Conservation (phyloP, 352 stramenopile species). For the Globisporangium nodosum region DNA sequence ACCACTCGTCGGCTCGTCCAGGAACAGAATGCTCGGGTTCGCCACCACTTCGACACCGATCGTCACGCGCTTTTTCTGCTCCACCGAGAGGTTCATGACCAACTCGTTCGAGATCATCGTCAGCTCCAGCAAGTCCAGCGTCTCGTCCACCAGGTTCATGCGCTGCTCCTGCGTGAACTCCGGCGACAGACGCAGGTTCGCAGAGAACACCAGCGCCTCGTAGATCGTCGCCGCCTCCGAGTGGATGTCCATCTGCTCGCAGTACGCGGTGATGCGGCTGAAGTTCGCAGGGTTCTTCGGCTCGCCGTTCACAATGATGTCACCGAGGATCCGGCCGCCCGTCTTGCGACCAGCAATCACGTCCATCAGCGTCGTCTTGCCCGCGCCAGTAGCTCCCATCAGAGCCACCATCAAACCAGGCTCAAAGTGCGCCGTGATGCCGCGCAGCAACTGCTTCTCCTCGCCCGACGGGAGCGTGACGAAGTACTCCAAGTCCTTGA, state of each 20-base stretch:
- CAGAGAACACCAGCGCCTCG: conserved; percentile 88
- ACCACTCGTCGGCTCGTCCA: conserved; percentile 91
- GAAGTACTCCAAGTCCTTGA: conserved; percentile 36
- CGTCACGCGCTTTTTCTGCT: conserved; percentile 92
- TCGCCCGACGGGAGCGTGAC: conserved; percentile 30
- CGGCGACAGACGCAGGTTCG: conserved; percentile 70
- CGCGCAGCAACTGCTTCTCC: conserved; percentile 30
- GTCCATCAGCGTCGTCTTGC: conserved; percentile 54
- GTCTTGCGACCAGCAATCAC: conserved; percentile 44
- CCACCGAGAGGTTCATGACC: conserved; percentile 57
- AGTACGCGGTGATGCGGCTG: conserved; percentile 54
- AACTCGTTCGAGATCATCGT: conserved; percentile 34
- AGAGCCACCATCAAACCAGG: conserved; percentile 50
- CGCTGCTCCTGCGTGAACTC: conserved; percentile 32
- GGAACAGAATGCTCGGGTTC: conserved; percentile 92
- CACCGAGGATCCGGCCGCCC: conserved; percentile 49
- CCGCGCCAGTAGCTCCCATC: conserved; percentile 61
- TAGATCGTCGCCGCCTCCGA: conserved; percentile 68
- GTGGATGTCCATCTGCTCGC: conserved; percentile 87
- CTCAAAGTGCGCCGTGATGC: conserved; percentile 30
- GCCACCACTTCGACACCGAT: conserved; percentile 92
- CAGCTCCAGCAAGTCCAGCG: conserved; percentile 55
- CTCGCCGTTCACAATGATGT: conserved; percentile 83
- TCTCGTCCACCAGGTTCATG: conserved; percentile 48
- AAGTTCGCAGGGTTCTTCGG: conserved; percentile 27